Conservation (phyloP, 106 monocot genomes). For the Triglochin maritima region DNA sequence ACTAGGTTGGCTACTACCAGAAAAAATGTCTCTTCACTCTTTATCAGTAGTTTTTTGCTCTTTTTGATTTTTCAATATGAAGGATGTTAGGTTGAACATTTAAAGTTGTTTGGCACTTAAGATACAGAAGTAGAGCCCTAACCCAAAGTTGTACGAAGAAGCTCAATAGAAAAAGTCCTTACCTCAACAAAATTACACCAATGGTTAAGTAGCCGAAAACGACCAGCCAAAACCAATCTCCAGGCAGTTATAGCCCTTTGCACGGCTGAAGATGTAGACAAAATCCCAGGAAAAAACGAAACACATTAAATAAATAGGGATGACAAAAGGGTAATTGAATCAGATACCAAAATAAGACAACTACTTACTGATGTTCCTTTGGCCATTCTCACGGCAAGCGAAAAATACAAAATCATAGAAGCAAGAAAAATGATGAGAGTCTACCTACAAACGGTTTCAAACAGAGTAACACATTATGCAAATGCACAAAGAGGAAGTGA, state of each 20-base stretch:
- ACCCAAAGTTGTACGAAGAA: background rate
- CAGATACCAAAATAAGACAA: background rate
- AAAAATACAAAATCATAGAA: slow-evolving; percentile 94
- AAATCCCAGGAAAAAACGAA: background rate
- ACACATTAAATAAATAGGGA: background rate
- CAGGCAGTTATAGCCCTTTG: slow-evolving; percentile 61
- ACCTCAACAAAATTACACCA: slow-evolving; percentile 94
- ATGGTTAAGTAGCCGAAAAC: slow-evolving; percentile 64
- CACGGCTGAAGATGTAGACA: slow-evolving; percentile 33
- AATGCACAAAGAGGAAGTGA: background rate
- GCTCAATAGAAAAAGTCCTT: slow-evolving; percentile 1
- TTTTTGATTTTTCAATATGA: background rate
- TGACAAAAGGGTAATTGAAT: too few species aligned
- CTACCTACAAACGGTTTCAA: slow-evolving; percentile 34
- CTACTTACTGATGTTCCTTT: slow-evolving; percentile 73
- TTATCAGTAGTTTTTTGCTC: too few species aligned
- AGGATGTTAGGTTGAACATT: background rate
- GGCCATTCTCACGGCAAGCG: slow-evolving; percentile 75
- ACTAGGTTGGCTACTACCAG: too few species aligned
- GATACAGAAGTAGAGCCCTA: background rate
- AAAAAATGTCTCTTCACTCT: too few species aligned
- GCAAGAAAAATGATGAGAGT: slow-evolving; percentile 46
- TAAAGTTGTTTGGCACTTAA: background rate
- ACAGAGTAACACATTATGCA: background rate
- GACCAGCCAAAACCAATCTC: slow-evolving; percentile 69